phyloP scores from a whole-genome alignment of 192 early-diverging fungal genomes.

The Rhizoclosmatium sp. region DNA sequence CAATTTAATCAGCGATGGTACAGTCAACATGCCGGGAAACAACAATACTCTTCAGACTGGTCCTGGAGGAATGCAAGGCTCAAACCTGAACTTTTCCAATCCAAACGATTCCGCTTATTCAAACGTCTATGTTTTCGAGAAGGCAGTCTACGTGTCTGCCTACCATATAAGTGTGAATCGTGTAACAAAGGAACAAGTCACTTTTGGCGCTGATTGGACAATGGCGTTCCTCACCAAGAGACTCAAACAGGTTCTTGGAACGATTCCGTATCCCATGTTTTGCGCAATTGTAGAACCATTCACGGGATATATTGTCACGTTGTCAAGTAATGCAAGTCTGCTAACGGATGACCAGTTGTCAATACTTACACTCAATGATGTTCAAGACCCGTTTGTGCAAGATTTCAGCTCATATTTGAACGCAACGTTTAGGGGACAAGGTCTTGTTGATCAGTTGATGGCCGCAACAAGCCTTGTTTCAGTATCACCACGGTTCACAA shows the following conservation, averaged over 20 bases:
- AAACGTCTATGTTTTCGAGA: not conserved
- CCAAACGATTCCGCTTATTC: not conserved
- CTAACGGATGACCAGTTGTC: not conserved
- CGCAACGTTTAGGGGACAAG: not conserved
- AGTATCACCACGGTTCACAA: too few relatives aligned
- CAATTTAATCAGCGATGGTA: not conserved
- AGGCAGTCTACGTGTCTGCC: not conserved
- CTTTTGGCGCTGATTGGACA: constrained; percentile 1
- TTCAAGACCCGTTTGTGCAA: not conserved
- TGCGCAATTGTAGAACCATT: not conserved
- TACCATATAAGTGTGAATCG: not conserved
- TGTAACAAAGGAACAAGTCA: not conserved
- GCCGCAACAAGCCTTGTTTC: not conserved
- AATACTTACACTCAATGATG: not conserved
- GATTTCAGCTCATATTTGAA: not conserved
- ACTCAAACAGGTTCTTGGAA: not conserved
- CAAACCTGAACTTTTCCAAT: not conserved
- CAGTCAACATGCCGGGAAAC: not conserved
- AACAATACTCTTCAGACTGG: not conserved
- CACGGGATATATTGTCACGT: not conserved
- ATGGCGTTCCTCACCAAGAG: not conserved
- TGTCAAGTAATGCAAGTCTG: not conserved
- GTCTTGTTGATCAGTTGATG: not conserved
- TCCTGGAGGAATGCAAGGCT: not conserved
- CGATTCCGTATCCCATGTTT: not conserved